Percentiles rank a stretch among this genome's conserved stretches.
phyloP scores from a whole-genome alignment of 78 protist genomes.

The Creolimax fragrantissima region DNA sequence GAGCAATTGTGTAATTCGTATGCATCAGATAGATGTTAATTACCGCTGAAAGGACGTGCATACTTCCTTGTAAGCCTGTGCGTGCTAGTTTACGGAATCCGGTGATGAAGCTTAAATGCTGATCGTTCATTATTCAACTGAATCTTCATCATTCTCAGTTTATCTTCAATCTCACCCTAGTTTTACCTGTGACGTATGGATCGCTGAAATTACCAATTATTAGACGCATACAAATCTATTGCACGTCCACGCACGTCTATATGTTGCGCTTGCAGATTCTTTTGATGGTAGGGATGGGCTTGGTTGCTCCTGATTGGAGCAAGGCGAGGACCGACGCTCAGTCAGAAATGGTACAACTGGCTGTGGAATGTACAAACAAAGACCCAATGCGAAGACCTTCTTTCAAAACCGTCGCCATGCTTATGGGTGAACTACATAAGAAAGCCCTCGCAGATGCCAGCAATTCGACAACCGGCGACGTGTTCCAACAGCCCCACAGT shows the following conservation, averaged over 20 bases:
- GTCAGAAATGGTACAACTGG: not conserved
- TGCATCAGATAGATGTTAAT: not conserved
- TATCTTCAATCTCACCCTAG: no score
- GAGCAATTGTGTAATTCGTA: not conserved
- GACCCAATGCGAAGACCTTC: not conserved
- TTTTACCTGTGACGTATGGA: no score
- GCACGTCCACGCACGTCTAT: not conserved
- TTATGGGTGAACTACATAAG: not conserved
- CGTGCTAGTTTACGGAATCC: not conserved
- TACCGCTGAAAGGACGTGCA: no score
- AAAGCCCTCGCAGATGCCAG: no score
- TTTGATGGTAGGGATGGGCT: not conserved
- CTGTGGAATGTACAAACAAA: not conserved
- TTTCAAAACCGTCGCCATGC: not conserved
- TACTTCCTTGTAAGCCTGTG: not conserved
- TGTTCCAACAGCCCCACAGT: no score
- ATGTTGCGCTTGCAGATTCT: conserved; percentile 2
- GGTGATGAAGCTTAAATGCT: not conserved
- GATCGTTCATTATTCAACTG: not conserved
- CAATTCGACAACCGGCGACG: no score
- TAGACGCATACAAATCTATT: not conserved
- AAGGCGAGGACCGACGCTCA: not conserved
- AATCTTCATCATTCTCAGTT: not conserved
- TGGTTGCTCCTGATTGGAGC: not conserved
- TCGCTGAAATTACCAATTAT: no score